Percentiles rank a stretch among this genome's conserved stretches.
phyloP scores from a whole-genome alignment of 352 stramenopile genomes.

The Peronospora farinosa region DNA sequence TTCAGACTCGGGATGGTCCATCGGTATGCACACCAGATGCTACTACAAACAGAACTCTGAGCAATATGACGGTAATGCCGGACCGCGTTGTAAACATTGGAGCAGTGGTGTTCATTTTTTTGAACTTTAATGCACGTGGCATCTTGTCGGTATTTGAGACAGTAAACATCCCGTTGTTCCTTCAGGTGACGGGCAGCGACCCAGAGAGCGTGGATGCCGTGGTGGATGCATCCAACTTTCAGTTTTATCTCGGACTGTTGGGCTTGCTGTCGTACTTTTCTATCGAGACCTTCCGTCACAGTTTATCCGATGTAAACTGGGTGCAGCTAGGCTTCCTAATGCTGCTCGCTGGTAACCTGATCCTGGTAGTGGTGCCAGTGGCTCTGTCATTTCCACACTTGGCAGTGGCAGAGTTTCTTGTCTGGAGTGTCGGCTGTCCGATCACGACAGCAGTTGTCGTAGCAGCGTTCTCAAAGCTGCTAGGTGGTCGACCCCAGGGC shows the following conservation, averaged over 20 bases:
- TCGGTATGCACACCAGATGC: conserved; percentile 26
- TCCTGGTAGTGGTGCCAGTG: conserved; percentile 38
- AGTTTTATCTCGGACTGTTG: conserved; percentile 65
- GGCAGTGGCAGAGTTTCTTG: conserved; percentile 46
- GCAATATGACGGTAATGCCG: conserved; percentile 37
- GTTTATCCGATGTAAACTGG: conserved; percentile 51
- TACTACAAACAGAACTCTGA: conserved; percentile 33
- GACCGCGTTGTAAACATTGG: conserved; percentile 58
- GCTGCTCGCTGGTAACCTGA: conserved; percentile 48
- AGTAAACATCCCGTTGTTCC: conserved; percentile 68
- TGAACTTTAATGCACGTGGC: conserved; percentile 66
- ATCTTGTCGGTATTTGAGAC: conserved; percentile 76
- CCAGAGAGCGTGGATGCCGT: conserved; percentile 41
- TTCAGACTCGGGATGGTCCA: conserved; percentile 43
- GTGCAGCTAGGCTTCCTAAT: conserved; percentile 58
- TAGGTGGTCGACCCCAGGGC: conserved; percentile 58
- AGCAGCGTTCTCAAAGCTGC: conserved; percentile 62
- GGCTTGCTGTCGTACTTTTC: conserved; percentile 68
- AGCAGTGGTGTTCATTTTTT: conserved; percentile 57
- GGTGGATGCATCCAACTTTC: conserved; percentile 59
- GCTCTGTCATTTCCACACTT: conserved; percentile 41
- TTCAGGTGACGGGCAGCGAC: conserved; percentile 51
- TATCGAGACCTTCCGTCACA: conserved; percentile 62
- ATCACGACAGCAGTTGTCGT: conserved; percentile 65
- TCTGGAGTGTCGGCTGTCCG: conserved; percentile 70